phyloP scores from a whole-genome alignment of 2,329 filamentous ascomycete genomes.

The Colletotrichum sp. region DNA sequence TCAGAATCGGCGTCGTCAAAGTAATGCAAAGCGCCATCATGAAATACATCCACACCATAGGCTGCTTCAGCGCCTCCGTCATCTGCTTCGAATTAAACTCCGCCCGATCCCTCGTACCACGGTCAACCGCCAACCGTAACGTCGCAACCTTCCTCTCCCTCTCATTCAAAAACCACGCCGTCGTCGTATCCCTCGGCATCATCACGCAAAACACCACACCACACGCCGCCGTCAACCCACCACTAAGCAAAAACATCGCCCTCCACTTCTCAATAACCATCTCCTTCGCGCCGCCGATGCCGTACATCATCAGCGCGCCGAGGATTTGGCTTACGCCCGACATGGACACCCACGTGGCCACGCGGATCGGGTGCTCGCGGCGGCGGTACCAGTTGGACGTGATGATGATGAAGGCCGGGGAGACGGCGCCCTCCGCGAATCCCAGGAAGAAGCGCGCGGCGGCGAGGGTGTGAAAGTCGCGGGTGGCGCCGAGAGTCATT shows the following conservation, averaged over 20 bases:
- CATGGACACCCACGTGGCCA: conserved; percentile 33
- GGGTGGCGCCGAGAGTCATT: conserved; percentile 25
- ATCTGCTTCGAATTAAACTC: conserved; percentile 22
- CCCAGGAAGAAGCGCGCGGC: conserved; percentile 32
- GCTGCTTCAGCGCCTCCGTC: conserved; percentile 23
- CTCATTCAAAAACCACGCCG: conserved; percentile 4
- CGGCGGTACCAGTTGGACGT: conserved; percentile 34
- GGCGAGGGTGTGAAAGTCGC: conserved; percentile 27
- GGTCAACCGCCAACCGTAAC: conserved; percentile 23
- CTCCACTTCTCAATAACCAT: conserved; percentile 23
- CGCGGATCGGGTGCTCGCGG: conserved; percentile 32
- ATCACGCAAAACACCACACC: background rate
- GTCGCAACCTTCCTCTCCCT: background rate
- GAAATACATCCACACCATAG: conserved; percentile 18
- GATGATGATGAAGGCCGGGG: conserved; percentile 35
- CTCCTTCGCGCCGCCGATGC: conserved; percentile 21
- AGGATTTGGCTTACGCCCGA: conserved; percentile 30
- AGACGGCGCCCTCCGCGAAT: conserved; percentile 32
- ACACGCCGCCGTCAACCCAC: background rate
- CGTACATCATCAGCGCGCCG: conserved; percentile 33
- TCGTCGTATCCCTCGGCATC: conserved; percentile 8
- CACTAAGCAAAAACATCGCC: conserved; percentile 24
- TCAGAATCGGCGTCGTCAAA: conserved; percentile 25
- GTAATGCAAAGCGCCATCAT: conserved; percentile 27
- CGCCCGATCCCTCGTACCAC: conserved; percentile 17